phyloP scores from a whole-genome alignment of 768 basidiomycete genomes.

The Boletus huronensis region DNA sequence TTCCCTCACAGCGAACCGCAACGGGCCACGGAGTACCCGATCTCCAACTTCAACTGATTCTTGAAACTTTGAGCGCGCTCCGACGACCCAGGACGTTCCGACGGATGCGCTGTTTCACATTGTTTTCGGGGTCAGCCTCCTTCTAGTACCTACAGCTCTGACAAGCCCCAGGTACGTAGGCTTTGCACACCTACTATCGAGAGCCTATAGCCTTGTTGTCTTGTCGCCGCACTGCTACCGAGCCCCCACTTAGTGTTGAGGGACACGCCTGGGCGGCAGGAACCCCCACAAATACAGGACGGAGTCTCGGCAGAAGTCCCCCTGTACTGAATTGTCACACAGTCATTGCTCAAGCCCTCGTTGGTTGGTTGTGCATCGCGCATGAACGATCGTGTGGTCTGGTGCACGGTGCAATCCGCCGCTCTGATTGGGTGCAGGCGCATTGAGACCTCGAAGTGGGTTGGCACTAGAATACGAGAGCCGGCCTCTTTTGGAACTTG shows the following conservation, averaged over 20 bases:
- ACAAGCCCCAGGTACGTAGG: background rate
- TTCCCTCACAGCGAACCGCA: too few species aligned
- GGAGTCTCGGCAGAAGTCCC: background rate
- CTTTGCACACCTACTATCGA: background rate
- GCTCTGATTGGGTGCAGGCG: background rate
- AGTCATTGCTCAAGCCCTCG: background rate
- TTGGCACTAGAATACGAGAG: background rate
- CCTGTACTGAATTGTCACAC: background rate
- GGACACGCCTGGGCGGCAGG: background rate
- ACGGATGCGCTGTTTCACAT: too few species aligned
- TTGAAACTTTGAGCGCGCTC: too few species aligned
- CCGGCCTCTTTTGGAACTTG: background rate
- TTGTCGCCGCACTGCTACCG: background rate
- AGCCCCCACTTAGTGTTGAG: background rate
- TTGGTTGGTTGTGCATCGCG: background rate
- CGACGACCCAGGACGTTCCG: too few species aligned
- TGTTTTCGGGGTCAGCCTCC: too few species aligned
- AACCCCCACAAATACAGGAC: background rate
- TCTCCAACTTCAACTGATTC: too few species aligned
- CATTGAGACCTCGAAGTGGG: too few species aligned
- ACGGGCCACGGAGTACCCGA: too few species aligned
- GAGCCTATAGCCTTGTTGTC: background rate
- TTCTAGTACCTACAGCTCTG: too few species aligned
- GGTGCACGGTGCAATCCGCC: background rate
- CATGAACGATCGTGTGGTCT: background rate